phyloP scores from a whole-genome alignment of 2,329 filamentous ascomycete species.

The Trichoderma polysporum region DNA sequence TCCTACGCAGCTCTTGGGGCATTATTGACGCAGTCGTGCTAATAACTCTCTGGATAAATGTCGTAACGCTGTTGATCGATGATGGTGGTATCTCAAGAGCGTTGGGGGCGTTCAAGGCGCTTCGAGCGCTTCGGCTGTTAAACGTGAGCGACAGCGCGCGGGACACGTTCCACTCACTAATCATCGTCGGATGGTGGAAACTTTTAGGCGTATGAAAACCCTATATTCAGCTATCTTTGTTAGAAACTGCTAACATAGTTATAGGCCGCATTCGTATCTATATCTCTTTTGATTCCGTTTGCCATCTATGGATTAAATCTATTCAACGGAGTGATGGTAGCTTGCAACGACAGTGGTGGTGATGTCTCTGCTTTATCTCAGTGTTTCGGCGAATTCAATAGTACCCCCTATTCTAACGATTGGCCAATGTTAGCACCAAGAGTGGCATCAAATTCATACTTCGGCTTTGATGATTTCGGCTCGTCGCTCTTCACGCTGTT shows the following conservation, averaged over 20 bases:
- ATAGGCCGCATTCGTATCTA: constrained; percentile 81
- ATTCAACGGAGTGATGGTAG: constrained; percentile 77
- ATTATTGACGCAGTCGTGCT: constrained; percentile 91
- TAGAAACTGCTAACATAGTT: constrained; percentile 16
- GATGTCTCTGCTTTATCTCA: constrained; percentile 61
- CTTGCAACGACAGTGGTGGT: constrained; percentile 64
- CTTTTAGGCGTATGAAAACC: constrained; percentile 68
- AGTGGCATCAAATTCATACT: constrained; percentile 77
- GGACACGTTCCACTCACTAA: constrained; percentile 94
- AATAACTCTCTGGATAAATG: constrained; percentile 92
- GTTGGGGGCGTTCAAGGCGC: constrained; percentile 94
- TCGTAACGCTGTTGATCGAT: constrained; percentile 75
- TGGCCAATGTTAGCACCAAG: constrained; percentile 86
- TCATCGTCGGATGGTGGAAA: constrained; percentile 92
- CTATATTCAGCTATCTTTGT: not conserved
- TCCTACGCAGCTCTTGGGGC: constrained; percentile 94
- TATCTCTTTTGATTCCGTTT: constrained; percentile 93
- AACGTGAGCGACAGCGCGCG: constrained; percentile 96
- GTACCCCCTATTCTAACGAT: constrained; percentile 66
- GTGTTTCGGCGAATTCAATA: constrained; percentile 82
- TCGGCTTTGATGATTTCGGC: constrained; percentile 94
- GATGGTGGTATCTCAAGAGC: constrained; percentile 85
- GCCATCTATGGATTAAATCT: constrained; percentile 94
- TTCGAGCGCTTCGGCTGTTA: constrained; percentile 84
- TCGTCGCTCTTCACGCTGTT: constrained; percentile 93